Conservation (phyloP, 306 rosid genomes). For the Prunus persica region DNA sequence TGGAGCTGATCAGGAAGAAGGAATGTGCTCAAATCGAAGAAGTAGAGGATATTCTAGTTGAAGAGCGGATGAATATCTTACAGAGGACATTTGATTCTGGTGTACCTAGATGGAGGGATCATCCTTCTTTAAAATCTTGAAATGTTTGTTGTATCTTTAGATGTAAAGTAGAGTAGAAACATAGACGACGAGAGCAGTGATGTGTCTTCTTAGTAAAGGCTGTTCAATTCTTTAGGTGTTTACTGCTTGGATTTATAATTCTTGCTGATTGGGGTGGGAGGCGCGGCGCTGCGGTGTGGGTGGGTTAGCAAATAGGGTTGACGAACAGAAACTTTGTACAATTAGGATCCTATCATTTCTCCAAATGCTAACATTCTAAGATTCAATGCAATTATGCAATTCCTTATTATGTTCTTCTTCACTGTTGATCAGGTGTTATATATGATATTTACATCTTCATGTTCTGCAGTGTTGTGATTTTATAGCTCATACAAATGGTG, state of each 20-base stretch:
- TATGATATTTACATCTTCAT: not conserved
- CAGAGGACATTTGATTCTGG: constrained; percentile 54
- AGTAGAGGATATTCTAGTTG: constrained; percentile 51
- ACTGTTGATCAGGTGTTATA: not conserved
- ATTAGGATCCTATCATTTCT: not conserved
- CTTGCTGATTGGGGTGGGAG: not conserved
- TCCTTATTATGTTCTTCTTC: not conserved
- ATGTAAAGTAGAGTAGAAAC: not conserved
- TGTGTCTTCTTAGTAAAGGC: not conserved
- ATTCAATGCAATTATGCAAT: not conserved
- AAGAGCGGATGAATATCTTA: constrained; percentile 61
- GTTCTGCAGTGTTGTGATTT: no score
- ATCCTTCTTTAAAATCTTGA: constrained; percentile 56
- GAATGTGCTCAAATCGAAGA: constrained; percentile 62
- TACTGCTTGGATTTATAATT: not conserved
- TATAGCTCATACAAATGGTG: no score
- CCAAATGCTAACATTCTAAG: not conserved
- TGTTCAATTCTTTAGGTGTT: not conserved
- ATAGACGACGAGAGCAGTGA: not conserved
- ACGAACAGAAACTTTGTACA: constrained; percentile 4
- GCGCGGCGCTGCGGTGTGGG: no score
- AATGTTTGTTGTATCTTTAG: not conserved
- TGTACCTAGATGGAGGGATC: constrained; percentile 73
- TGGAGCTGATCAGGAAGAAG: constrained; percentile 73
- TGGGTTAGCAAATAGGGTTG: not conserved